phyloP scores from a whole-genome alignment of 140 eudicot species.

The Ambrosia hybrid region DNA sequence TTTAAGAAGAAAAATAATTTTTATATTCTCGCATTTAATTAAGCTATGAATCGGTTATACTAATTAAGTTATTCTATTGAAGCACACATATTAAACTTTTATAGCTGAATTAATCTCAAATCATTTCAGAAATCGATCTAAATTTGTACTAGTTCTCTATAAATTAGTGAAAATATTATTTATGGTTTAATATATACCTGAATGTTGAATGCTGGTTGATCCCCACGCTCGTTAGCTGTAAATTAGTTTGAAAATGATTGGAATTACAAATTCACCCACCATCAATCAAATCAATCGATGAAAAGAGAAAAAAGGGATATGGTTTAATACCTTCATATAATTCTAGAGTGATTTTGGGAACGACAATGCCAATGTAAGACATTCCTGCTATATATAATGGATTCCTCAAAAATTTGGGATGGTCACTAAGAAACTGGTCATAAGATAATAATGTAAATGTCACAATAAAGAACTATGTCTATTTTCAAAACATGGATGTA shows the following conservation, averaged over 20 bases:
- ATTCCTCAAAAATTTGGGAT: slow-evolving; percentile 35
- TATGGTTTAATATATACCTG: slow-evolving; percentile 5
- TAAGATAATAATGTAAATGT: neutral
- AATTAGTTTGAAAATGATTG: neutral
- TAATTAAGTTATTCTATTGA: too few species aligned
- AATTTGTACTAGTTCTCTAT: too few species aligned
- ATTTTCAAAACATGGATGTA: too few species aligned
- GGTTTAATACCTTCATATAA: slow-evolving; percentile 22
- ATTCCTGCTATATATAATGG: slow-evolving; percentile 46
- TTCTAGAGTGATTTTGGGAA: slow-evolving; percentile 34
- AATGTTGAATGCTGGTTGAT: slow-evolving; percentile 27
- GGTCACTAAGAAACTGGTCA: slow-evolving; percentile 45
- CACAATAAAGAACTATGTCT: neutral
- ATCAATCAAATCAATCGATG: neutral
- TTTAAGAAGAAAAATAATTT: neutral
- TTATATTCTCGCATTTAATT: neutral
- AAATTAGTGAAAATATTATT: neutral
- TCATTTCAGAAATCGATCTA: too few species aligned
- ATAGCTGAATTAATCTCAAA: too few species aligned
- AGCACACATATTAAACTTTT: too few species aligned
- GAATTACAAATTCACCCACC: neutral
- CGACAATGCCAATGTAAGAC: slow-evolving; percentile 46
- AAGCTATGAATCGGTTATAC: too few species aligned
- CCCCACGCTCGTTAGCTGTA: slow-evolving; percentile 27
- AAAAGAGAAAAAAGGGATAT: neutral